phyloP scores from a whole-genome alignment of 1,139 yeast genomes.

The Yamadazyma dushanensis region DNA sequence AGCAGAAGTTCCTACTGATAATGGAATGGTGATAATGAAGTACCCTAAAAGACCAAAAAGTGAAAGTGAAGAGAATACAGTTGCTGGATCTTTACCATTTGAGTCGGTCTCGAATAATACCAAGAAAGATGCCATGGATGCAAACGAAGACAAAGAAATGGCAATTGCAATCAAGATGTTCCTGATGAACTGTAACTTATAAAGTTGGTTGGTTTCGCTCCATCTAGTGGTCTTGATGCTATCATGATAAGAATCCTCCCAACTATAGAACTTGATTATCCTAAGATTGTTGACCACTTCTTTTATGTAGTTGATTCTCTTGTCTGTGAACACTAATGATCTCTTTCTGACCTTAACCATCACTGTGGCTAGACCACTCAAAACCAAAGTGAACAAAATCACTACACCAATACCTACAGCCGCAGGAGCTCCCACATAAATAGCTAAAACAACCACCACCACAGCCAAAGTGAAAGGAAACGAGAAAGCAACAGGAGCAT shows the following conservation, averaged over 20 bases:
- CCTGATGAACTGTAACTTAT: constrained; percentile 53
- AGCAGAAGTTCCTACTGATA: constrained; percentile 64
- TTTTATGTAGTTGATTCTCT: constrained; percentile 32
- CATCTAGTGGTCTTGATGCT: constrained; percentile 47
- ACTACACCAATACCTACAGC: constrained; percentile 37
- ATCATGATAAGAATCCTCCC: constrained; percentile 65
- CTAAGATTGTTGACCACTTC: constrained; percentile 38
- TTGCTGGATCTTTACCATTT: constrained; percentile 58
- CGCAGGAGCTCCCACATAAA: constrained; percentile 36
- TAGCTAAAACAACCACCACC: constrained; percentile 32
- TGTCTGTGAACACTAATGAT: constrained; percentile 34
- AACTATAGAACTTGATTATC: constrained; percentile 47
- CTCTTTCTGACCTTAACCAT: constrained; percentile 27
- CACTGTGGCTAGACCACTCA: constrained; percentile 24
- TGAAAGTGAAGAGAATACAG: constrained; percentile 77
- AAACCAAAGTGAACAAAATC: constrained; percentile 24
- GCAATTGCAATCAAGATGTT: constrained; percentile 61
- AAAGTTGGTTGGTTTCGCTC: constrained; percentile 49
- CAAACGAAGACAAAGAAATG: constrained; percentile 59
- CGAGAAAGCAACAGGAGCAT: constrained; percentile 28
- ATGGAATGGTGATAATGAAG: constrained; percentile 63
- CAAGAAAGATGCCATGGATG: constrained; percentile 74
- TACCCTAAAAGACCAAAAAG: constrained; percentile 62
- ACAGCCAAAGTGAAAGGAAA: constrained; percentile 33
- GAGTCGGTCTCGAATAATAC: constrained; percentile 54